Conservation (phyloP, 192 early-diverging fungal genomes). For the Gigaspora rosea region DNA sequence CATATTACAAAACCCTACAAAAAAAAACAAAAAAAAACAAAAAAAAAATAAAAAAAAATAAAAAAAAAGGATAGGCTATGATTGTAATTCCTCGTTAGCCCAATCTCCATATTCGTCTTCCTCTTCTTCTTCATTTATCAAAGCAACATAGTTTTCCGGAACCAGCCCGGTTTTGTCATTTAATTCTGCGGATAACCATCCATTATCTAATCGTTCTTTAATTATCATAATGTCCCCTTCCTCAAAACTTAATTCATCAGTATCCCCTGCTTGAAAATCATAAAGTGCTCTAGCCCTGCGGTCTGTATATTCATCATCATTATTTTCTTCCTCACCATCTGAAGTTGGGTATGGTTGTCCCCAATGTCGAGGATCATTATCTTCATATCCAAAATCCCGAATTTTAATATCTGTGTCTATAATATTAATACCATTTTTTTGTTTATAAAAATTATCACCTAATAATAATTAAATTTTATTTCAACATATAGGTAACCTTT, state of each 20-base stretch:
- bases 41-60: too few species aligned
- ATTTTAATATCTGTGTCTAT: slow-evolving; percentile 22
- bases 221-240: slow-evolving; percentile 68
- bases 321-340: slow-evolving; percentile 35
- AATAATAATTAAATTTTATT: too few species aligned
- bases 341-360: slow-evolving; percentile 1
- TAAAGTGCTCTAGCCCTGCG: slow-evolving; percentile 65
- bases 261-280: slow-evolving; percentile 74
- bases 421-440: not conserved
- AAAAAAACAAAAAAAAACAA: too few species aligned
- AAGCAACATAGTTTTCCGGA: slow-evolving; percentile 71
- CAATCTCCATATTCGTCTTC: slow-evolving; percentile 24
- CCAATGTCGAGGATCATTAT: slow-evolving; percentile 30
- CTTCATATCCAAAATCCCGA: slow-evolving; percentile 23
- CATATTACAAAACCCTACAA: too few species aligned
- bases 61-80: not conserved
- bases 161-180: slow-evolving; percentile 66
- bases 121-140: slow-evolving; percentile 17
- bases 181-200: slow-evolving; percentile 75
- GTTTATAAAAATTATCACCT: too few species aligned
- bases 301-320: slow-evolving; percentile 45
- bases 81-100: not conserved
- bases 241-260: slow-evolving; percentile 65
- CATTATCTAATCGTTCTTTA: slow-evolving; percentile 70
- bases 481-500: too few species aligned